Base-by-base conservation (phyloP, 495 filamentous ascomycete genomes). In the Annulohypoxylon moriforme region DNA sequence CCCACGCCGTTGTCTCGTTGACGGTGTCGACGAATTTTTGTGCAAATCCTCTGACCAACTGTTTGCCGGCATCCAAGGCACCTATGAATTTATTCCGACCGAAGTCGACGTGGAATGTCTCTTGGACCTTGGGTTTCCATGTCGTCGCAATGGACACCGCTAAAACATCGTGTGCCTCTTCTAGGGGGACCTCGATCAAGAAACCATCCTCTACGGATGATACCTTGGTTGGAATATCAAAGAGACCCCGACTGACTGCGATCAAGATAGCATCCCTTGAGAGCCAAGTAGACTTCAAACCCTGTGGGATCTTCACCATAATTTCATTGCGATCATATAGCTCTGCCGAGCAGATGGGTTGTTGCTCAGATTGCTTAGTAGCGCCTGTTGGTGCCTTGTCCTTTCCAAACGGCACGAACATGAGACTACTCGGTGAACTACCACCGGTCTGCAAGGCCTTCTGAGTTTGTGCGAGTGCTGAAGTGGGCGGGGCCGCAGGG, bases 61-160 rank as follows among this genome's bases (percentile, higher is more conserved):
- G 68, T 62, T 79, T 73, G 58, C 83, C 74, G 1, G 78, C 81
- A 67, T 79, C 80, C 3, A 83, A 25, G 7, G 70, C 75, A 53
- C 82, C 75, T 27, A 64, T 76, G 4, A 82, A 69, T 13, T 69
- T 67, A 24, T 78, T 72, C 63, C 68, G 81, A 31, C 82, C 83
- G 57, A 85, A 82, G 61, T 84, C 75, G 6, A 85, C 68, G 24
- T 77, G 75, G 55, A 82, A 83, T 0, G 82, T 82, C 73, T 85
- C 81, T 61, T 84, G 82, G 55, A 84, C 77, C 68, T 77, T 82
- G 18, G 84, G 83, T 38, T 74, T 79, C 55, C 77, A 77, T 18
- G 74, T 81, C 2, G 81, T 84, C 47, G 79, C 77, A 38, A 86
- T 81, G 0, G 80, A 77, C 18, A 86, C 77, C 49, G 79, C 81